Conservation (phyloP, 331 rosid genomes). For the Stylosanthes scabra region DNA sequence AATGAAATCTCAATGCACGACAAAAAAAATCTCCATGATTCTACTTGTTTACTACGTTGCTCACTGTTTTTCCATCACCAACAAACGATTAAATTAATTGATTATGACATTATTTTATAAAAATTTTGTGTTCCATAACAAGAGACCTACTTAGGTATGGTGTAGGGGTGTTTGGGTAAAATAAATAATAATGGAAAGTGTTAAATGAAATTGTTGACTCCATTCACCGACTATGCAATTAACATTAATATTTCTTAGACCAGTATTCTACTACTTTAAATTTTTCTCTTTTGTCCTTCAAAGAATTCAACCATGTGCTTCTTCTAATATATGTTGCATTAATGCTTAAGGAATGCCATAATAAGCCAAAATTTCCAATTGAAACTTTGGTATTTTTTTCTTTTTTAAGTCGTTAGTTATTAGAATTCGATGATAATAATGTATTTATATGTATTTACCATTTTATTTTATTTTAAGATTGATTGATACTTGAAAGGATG, state of each 20-base stretch:
- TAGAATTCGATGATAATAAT: neutral
- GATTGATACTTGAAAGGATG: neutral
- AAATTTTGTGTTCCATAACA: constrained; percentile 12
- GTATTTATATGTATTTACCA: neutral
- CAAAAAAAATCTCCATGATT: neutral
- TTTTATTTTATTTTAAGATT: constrained; percentile 15
- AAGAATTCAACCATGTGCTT: constrained; percentile 17
- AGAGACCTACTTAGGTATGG: constrained; percentile 37
- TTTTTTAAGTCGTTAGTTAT: neutral
- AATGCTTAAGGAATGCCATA: constrained; percentile 5
- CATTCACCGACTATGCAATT: constrained; percentile 15
- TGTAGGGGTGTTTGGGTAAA: constrained; percentile 55
- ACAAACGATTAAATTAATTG: constrained; percentile 1
- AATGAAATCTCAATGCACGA: constrained; percentile 26
- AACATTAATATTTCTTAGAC: constrained; percentile 22
- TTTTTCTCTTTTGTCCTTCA: neutral
- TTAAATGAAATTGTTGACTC: constrained; percentile 32
- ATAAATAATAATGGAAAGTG: neutral
- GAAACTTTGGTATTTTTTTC: constrained; percentile 6
- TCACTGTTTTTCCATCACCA: neutral
- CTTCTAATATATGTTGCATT: neutral
- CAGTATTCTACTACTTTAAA: too few relatives aligned
- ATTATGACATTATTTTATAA: constrained; percentile 8
- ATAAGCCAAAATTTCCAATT: constrained; percentile 22
- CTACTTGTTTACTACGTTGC: constrained; percentile 21